phyloP scores from a whole-genome alignment of 352 stramenopile genomes.

The Globisporangium spinosum region DNA sequence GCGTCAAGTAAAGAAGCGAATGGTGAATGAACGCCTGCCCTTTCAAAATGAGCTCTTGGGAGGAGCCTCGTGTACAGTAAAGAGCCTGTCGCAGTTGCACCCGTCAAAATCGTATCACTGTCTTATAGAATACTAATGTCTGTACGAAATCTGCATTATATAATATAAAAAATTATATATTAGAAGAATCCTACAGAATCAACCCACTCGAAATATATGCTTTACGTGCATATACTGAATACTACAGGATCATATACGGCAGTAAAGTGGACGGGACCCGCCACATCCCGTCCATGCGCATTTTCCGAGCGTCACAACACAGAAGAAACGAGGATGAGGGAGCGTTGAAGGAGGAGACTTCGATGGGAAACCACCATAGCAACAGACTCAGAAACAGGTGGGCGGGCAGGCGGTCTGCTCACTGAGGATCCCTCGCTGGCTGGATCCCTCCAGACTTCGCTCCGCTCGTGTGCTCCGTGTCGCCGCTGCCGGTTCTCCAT shows the following conservation, averaged over 20 bases:
- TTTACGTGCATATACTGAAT: background rate
- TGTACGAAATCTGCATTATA: background rate
- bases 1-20: background rate
- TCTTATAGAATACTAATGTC: background rate
- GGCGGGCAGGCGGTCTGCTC: background rate
- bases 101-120: background rate
- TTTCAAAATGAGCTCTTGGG: background rate
- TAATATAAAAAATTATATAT: background rate
- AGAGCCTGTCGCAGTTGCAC: conserved; percentile 1
- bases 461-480: background rate
- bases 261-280: background rate
- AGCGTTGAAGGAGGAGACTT: background rate
- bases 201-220: background rate
- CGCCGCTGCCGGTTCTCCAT: background rate
- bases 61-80: background rate
- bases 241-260: background rate
- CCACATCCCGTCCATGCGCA: background rate
- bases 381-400: background rate
- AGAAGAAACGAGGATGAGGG: background rate
- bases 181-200: background rate
- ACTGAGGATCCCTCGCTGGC: background rate
- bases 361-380: background rate
- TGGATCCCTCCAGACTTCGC: background rate
- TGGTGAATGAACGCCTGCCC: background rate
- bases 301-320: background rate